These are phyloP conservation scores for Camillea tinctor DNA, from an alignment of 2,329 filamentous ascomycete species.

Conservation along the genomic window DNA sequence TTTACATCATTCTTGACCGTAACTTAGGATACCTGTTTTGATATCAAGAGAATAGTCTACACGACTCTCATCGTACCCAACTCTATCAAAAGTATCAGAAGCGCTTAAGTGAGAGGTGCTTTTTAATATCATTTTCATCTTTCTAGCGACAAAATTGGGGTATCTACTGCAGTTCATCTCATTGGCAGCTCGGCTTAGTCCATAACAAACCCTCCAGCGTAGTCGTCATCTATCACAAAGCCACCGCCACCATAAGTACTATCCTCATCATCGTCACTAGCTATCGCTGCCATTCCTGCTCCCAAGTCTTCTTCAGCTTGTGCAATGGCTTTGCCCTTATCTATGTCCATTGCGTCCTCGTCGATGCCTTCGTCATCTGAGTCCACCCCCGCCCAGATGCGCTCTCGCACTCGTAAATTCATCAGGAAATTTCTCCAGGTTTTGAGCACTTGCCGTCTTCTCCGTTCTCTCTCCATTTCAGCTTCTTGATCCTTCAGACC, in stretches of 20 bases:
- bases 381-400: constrained; percentile 62
- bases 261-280: constrained; percentile 39
- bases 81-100: neutral
- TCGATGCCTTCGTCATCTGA: constrained; percentile 45
- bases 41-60: too few relatives aligned
- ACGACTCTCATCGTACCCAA: neutral
- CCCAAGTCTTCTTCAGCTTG: constrained; percentile 17
- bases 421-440: constrained; percentile 77
- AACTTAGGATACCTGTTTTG: too few relatives aligned
- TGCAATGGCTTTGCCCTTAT: constrained; percentile 32
- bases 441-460: constrained; percentile 59
- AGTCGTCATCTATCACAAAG: constrained; percentile 38
- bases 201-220: constrained; percentile 42
- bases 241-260: constrained; percentile 41
- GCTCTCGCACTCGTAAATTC: constrained; percentile 71
- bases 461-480: constrained; percentile 62
- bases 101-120: neutral
- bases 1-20: too few relatives aligned
- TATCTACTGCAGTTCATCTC: neutral
- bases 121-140: neutral
- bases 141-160: neutral
- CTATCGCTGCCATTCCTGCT: constrained; percentile 29
- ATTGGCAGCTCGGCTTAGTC: constrained; percentile 28
- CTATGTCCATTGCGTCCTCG: constrained; percentile 27
- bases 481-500: constrained; percentile 66